Conservation (phyloP, 768 basidiomycete species). For the Russula sp. region DNA sequence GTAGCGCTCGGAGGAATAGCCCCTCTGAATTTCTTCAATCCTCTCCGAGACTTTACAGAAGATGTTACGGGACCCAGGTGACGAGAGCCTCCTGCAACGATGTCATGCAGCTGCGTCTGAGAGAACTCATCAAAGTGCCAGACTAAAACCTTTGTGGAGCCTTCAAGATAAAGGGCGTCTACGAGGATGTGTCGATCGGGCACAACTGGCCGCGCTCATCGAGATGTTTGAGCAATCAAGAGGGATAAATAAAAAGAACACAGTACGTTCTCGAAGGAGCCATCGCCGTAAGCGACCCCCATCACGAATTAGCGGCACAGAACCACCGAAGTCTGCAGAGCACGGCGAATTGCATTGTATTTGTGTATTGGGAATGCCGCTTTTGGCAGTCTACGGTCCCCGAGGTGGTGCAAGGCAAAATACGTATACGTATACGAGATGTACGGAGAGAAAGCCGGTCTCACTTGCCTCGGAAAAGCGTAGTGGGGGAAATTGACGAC, state of each 20-base stretch:
- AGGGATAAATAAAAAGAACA: background rate
- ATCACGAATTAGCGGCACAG: background rate
- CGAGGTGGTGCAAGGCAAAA: background rate
- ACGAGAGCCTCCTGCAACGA: background rate
- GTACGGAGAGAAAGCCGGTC: background rate
- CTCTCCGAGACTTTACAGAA: background rate
- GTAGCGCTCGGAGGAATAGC: background rate
- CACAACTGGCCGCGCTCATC: background rate
- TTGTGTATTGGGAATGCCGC: background rate
- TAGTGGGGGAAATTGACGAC: background rate
- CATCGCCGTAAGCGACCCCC: background rate
- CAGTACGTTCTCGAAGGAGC: background rate
- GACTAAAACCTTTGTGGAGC: background rate
- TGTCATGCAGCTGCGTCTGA: background rate
- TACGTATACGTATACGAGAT: too few species aligned
- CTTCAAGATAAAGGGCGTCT: background rate
- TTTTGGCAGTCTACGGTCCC: background rate
- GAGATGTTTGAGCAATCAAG: background rate
- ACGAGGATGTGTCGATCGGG: background rate
- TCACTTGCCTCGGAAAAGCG: background rate
- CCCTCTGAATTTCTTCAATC: background rate
- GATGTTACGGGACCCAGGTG: background rate
- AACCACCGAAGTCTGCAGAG: background rate
- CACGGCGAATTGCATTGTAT: background rate
- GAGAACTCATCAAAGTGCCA: background rate